Percentiles rank a stretch among this genome's conserved stretches.
phyloP scores from a whole-genome alignment of 2,329 filamentous ascomycete species.

The Apiospora phragmitis region DNA sequence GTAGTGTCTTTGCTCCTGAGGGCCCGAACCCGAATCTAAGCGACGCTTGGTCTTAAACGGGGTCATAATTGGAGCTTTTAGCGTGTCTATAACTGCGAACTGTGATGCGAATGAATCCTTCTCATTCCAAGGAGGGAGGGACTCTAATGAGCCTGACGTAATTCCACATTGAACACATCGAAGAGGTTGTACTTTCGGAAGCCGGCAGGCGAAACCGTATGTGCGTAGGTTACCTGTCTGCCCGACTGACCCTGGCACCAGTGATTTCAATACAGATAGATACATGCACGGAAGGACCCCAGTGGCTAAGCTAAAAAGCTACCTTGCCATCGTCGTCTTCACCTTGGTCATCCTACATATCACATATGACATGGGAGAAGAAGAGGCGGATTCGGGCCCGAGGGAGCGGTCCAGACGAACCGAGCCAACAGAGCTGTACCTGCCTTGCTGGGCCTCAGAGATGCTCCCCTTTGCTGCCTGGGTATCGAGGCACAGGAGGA shows the following conservation, averaged over 20 bases:
- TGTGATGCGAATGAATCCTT: background rate
- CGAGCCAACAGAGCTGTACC: background rate
- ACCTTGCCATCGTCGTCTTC: background rate
- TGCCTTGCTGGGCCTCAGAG: background rate
- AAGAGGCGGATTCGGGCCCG: background rate
- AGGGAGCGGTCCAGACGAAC: background rate
- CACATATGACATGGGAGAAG: background rate
- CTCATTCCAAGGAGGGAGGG: background rate
- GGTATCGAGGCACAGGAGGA: too few species aligned
- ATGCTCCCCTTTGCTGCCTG: background rate
- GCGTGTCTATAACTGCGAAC: background rate
- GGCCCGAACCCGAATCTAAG: background rate
- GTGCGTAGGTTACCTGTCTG: background rate
- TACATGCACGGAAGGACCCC: background rate
- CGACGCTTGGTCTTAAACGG: background rate
- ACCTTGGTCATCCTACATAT: background rate
- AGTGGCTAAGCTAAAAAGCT: background rate
- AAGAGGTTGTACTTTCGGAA: background rate
- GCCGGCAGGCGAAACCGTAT: background rate
- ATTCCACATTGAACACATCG: background rate
- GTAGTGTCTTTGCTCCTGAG: background rate
- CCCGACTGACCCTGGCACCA: background rate
- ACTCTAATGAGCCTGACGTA: background rate
- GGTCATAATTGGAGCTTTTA: background rate
- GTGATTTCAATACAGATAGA: background rate